These are phyloP conservation scores for sunflower (Helianthus annuus) DNA, from an alignment of 129 eudicot genomes.

Conservation along the genomic window HanXRQr2.0-SUNRISE NC_035447.2:70616065-70616564, in stretches of 20 bases:
- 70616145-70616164: too few species aligned
- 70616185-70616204: too few species aligned
- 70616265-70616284: not conserved
- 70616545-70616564: not conserved
- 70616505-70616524: not conserved
- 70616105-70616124: not conserved
- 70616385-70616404: conserved; percentile 14
- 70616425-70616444: conserved; percentile 30
- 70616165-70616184: too few species aligned
- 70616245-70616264: too few species aligned
- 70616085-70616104: conserved; percentile 11
- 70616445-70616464: conserved; percentile 23
- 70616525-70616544: too few species aligned
- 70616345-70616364: conserved; percentile 18
- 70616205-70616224: too few species aligned
- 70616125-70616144: too few species aligned
- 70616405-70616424: conserved; percentile 18
- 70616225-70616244: too few species aligned
- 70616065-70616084: conserved; percentile 8
- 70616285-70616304: conserved; percentile 15
- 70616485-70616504: conserved; percentile 11
- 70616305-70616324: conserved; percentile 32
- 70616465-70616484: not conserved
- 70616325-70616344: conserved; percentile 16
- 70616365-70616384: conserved; percentile 10